A percentile compares a stretch with the other conserved stretches of the same genome.
Conservation (phyloP, 176 grass and related monocot species). For the Saccharum spontaneum region DNA sequence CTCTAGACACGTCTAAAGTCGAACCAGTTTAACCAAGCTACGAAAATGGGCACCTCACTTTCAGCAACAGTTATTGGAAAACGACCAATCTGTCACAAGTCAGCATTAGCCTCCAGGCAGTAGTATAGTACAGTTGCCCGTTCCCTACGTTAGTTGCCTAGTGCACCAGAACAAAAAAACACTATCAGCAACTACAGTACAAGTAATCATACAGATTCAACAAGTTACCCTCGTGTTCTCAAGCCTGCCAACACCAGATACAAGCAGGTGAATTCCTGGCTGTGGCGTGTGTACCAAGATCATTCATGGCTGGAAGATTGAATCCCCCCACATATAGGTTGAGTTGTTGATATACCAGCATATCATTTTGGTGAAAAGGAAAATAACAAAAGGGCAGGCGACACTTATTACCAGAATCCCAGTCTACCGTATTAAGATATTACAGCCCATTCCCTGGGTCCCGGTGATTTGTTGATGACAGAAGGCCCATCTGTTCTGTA, state of each 20-base stretch:
- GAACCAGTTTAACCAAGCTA: background rate
- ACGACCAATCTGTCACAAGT: background rate
- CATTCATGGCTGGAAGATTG: slow-evolving; percentile 12
- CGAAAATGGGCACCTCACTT: background rate
- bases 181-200: slow-evolving; percentile 14
- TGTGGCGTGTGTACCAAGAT: slow-evolving; percentile 11
- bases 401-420: slow-evolving; percentile 40
- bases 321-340: slow-evolving; percentile 20
- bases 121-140: slow-evolving; percentile 12
- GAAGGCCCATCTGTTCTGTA: slow-evolving; percentile 91
- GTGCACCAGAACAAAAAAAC: background rate
- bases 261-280: slow-evolving; percentile 29
- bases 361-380: slow-evolving; percentile 23
- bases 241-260: slow-evolving; percentile 48
- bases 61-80: background rate
- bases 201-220: slow-evolving; percentile 30
- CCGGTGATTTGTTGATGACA: slow-evolving; percentile 64
- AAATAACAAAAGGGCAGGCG: slow-evolving; percentile 7
- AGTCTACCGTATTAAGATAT: background rate
- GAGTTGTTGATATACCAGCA: background rate
- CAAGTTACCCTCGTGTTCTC: slow-evolving; percentile 20
- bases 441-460: slow-evolving; percentile 39
- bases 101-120: background rate
- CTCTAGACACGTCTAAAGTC: background rate
- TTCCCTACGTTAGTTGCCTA: slow-evolving; percentile 20